phyloP scores from a whole-genome alignment of 495 filamentous ascomycete species.

The Evernia prunastri region DNA sequence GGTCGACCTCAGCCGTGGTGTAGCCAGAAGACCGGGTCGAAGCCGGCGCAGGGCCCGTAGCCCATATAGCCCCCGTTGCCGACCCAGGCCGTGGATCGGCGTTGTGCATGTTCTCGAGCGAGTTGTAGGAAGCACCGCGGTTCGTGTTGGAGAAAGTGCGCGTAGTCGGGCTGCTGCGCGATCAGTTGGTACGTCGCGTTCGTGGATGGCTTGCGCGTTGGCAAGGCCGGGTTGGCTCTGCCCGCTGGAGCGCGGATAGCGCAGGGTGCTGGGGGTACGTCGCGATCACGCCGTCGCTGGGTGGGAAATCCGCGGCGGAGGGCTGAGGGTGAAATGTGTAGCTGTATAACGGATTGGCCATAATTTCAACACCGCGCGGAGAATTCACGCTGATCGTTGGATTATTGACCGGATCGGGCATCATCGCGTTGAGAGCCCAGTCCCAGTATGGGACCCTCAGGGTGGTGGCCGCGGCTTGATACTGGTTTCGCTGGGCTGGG shows the following conservation, averaged over 20 bases:
- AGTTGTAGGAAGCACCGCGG: conserved; percentile 21
- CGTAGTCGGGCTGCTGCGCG: conserved; percentile 22
- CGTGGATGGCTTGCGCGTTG: conserved; percentile 23
- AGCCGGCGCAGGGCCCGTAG: conserved; percentile 52
- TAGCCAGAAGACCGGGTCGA: conserved; percentile 70
- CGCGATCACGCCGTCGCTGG: conserved; percentile 18
- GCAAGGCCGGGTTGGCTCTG: conserved; percentile 22
- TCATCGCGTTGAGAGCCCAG: conserved; percentile 42
- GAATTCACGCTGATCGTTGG: conserved; percentile 37
- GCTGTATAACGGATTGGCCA: conserved; percentile 34
- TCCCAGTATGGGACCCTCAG: conserved; percentile 54
- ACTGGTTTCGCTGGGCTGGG: conserved; percentile 21
- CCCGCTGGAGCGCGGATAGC: conserved; percentile 21
- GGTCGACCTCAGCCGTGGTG: conserved; percentile 51
- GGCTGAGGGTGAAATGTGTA: conserved; percentile 32
- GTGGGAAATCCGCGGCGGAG: conserved; percentile 25
- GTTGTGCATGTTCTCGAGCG: conserved; percentile 46
- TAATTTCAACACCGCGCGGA: conserved; percentile 29
- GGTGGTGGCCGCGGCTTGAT: conserved; percentile 40
- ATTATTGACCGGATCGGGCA: conserved; percentile 32
- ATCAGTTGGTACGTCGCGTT: conserved; percentile 23
- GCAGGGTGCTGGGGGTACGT: conserved; percentile 21
- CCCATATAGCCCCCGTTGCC: conserved; percentile 62
- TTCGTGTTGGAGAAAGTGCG: conserved; percentile 27
- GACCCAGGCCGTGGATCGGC: conserved; percentile 49